phyloP scores from a whole-genome alignment of 1,139 yeast species.

The Candida albicans region DNA sequence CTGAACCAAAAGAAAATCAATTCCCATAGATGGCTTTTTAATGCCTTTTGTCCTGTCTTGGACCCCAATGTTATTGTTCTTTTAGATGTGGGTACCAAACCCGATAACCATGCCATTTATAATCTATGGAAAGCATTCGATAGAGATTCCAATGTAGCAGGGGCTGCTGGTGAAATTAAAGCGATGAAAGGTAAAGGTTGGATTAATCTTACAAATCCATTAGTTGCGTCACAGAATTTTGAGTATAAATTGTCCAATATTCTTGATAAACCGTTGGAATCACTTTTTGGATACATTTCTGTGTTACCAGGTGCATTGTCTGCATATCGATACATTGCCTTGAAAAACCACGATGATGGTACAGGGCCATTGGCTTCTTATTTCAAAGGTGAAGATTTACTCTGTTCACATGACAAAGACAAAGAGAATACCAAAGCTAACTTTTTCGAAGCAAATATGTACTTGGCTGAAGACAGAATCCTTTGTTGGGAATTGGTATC shows the following conservation, averaged over 20 bases:
- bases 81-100: constrained; percentile 91
- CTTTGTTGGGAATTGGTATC: constrained; percentile 97
- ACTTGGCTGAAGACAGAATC: constrained; percentile 95
- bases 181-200: constrained; percentile 92
- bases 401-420: constrained; percentile 29
- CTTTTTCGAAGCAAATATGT: constrained; percentile 95
- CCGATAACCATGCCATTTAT: constrained; percentile 80
- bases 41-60: constrained; percentile 85
- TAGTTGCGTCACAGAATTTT: constrained; percentile 94
- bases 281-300: constrained; percentile 87
- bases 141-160: constrained; percentile 92
- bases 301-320: constrained; percentile 96
- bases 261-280: constrained; percentile 91
- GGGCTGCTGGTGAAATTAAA: constrained; percentile 96
- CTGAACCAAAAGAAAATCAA: constrained; percentile 86
- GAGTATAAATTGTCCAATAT: constrained; percentile 97
- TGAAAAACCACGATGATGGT: constrained; percentile 82
- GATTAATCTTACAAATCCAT: constrained; percentile 76
- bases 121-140: constrained; percentile 97
- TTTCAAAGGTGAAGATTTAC: constrained; percentile 81
- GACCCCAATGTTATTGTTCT: constrained; percentile 86
- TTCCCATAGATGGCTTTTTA: constrained; percentile 93
- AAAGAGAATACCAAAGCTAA: constrained; percentile 50
- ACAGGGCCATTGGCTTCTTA: constrained; percentile 89
- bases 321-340: constrained; percentile 88